Percentiles rank a stretch among this genome's conserved stretches.
phyloP scores from a whole-genome alignment of 805 yeast species.

The Myxozyma neglecta region DNA sequence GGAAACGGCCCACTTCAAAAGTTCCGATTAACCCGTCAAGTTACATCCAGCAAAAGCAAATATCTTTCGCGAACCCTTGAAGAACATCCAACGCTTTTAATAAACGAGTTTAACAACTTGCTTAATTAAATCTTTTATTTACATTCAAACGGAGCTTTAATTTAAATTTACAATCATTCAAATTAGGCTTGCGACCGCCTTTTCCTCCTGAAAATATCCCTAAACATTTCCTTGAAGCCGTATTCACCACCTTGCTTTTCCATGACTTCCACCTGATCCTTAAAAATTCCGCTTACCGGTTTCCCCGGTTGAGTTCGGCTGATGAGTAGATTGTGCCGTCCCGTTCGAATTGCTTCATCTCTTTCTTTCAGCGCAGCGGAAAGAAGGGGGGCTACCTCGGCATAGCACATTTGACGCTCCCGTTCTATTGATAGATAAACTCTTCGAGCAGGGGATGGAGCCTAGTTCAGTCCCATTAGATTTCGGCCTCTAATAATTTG shows the following conservation, averaged over 20 bases:
- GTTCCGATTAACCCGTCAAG: too few relatives aligned
- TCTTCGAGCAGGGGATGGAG: conserved; percentile 29
- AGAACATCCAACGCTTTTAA: too few relatives aligned
- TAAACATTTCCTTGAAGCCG: conserved; percentile 29
- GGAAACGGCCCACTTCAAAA: too few relatives aligned
- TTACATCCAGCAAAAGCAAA: too few relatives aligned
- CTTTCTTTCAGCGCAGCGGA: conserved; percentile 25
- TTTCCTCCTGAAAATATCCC: conserved; percentile 23
- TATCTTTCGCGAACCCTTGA: too few relatives aligned
- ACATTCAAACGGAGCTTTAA: too few relatives aligned
- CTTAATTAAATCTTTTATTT: too few relatives aligned
- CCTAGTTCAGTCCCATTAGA: not conserved
- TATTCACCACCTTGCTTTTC: conserved; percentile 31
- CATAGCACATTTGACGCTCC: conserved; percentile 25
- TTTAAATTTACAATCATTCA: too few relatives aligned
- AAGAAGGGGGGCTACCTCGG: conserved; percentile 24
- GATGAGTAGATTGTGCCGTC: conserved; percentile 2
- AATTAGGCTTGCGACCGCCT: not conserved
- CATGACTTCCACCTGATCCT: conserved; percentile 25
- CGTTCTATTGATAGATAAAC: conserved; percentile 18
- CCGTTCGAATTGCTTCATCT: conserved; percentile 13
- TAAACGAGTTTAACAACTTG: too few relatives aligned
- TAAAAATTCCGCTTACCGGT: conserved; percentile 14
- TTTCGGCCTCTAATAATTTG: too few relatives aligned
- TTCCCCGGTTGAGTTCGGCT: not conserved